Percentiles rank a stretch among this genome's conserved stretches.
Conservation (phyloP, 768 basidiomycete species). For the Cystofilobasidium capitatum region DNA sequence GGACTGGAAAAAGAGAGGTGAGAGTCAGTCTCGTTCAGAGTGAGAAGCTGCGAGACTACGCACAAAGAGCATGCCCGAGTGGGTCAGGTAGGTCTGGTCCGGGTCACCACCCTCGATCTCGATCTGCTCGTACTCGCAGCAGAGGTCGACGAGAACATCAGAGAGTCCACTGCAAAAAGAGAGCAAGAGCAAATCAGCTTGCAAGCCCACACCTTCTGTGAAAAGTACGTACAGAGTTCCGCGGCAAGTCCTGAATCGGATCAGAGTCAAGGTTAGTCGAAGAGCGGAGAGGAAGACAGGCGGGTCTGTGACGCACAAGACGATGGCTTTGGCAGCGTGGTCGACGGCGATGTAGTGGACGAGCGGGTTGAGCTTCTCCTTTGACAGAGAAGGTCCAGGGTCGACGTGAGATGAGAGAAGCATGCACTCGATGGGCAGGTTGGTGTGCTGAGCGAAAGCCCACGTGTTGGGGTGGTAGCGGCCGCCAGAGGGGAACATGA, state of each 20-base stretch:
- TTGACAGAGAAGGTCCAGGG: conserved; percentile 28
- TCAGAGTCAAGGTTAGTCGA: not conserved
- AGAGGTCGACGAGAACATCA: conserved; percentile 42
- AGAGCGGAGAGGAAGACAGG: conserved; percentile 1
- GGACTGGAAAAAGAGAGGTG: conserved; percentile 13
- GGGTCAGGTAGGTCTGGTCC: conserved; percentile 36
- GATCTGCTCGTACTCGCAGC: conserved; percentile 38
- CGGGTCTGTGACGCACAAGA: conserved; percentile 29
- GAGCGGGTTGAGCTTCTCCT: conserved; percentile 34
- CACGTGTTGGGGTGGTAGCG: conserved; percentile 37
- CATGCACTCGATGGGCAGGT: conserved; percentile 39
- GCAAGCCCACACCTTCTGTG: too few species aligned
- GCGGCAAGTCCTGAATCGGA: conserved; percentile 34
- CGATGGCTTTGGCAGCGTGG: conserved; percentile 37
- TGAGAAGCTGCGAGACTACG: not conserved
- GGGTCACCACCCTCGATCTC: conserved; percentile 34
- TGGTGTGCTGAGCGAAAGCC: conserved; percentile 40
- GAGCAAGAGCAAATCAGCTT: not conserved
- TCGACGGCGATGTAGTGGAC: conserved; percentile 41
- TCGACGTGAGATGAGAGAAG: conserved; percentile 40
- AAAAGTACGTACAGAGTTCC: conserved; percentile 34
- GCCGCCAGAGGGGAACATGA: conserved; percentile 38
- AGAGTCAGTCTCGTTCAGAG: not conserved
- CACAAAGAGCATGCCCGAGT: conserved; percentile 37
- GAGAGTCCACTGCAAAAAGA: conserved; percentile 33